Evolutionary conservation across 306 rosid genomes (phyloP).

Genomic region (Prunus kanzakura): DNA sequence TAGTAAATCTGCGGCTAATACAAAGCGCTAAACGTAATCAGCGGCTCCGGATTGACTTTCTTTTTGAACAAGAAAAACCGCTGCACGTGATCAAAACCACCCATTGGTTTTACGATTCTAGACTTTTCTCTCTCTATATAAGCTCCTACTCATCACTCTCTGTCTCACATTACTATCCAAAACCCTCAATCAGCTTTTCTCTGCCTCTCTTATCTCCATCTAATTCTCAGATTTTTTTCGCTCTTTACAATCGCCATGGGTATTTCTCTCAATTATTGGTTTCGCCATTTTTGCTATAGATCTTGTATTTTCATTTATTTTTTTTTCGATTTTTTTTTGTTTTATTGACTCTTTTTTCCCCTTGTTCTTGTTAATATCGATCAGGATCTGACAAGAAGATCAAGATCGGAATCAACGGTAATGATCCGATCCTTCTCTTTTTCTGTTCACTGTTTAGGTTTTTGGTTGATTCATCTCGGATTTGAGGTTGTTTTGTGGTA

Average conservation of each 20-base stretch:
- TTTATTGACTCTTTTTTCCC: neutral
- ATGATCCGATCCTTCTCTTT: neutral
- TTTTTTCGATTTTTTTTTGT: neutral
- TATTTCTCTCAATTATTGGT: neutral
- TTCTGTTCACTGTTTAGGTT: too few relatives aligned
- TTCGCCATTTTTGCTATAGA: too few relatives aligned
- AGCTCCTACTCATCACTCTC: too few relatives aligned
- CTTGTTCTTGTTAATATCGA: neutral
- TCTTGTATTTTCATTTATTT: too few relatives aligned
- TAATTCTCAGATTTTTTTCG: neutral
- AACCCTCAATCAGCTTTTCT: neutral
- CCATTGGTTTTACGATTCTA: neutral
- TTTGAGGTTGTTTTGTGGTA: neutral
- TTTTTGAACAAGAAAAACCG: conserved; percentile 31
- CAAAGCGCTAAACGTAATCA: conserved; percentile 8
- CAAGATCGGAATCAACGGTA: conserved; percentile 87
- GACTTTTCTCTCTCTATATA: neutral
- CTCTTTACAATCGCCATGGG: conserved; percentile 31
- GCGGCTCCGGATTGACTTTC: conserved; percentile 33
- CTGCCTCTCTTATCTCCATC: neutral
- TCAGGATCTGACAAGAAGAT: conserved; percentile 75
- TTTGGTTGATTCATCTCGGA: neutral
- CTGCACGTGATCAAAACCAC: conserved; percentile 10
- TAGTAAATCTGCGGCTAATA: conserved; percentile 29
- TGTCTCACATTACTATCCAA: neutral